Percentiles rank a stretch among this genome's conserved stretches.
Evolutionary conservation across 192 early-diverging fungal genomes (phyloP).

Genomic region (Backusella parvicylindrica): DNA sequence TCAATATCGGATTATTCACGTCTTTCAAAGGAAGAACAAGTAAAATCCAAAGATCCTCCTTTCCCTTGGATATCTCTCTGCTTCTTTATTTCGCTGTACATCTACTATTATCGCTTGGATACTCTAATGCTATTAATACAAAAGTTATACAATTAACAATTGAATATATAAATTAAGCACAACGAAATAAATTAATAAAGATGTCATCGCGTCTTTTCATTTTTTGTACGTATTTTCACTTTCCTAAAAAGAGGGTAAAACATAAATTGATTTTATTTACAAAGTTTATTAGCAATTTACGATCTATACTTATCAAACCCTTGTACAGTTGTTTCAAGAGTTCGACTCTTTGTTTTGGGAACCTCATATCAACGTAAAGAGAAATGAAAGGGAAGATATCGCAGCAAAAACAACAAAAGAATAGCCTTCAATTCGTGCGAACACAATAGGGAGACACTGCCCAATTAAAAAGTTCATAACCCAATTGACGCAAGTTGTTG

Average conservation of each 20-base stretch:
- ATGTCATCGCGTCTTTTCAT: neutral
- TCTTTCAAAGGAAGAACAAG: neutral
- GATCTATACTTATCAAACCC: neutral
- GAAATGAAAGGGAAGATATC: constrained; percentile 7
- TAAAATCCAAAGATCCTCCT: neutral
- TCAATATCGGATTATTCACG: neutral
- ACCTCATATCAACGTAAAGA: constrained; percentile 39
- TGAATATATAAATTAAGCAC: neutral
- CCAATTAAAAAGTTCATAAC: constrained; percentile 44
- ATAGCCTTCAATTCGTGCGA: neutral
- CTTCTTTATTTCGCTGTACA: neutral
- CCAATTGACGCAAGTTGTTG: constrained; percentile 77
- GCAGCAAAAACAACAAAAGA: neutral
- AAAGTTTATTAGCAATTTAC: neutral
- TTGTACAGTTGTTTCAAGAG: constrained; percentile 50
- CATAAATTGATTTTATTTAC: neutral
- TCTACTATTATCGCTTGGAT: neutral
- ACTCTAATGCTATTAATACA: neutral
- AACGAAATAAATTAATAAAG: neutral
- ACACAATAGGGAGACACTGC: constrained; percentile 35
- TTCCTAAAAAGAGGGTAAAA: neutral
- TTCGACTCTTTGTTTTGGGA: constrained; percentile 50
- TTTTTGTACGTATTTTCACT: neutral
- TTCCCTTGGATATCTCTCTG: neutral
- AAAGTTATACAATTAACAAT: neutral